Evolutionary conservation across 2,329 filamentous ascomycete genomes (phyloP), one percentile per base, ranked within the genome.

Genomic region (Chaetomium strumarium): DNA sequence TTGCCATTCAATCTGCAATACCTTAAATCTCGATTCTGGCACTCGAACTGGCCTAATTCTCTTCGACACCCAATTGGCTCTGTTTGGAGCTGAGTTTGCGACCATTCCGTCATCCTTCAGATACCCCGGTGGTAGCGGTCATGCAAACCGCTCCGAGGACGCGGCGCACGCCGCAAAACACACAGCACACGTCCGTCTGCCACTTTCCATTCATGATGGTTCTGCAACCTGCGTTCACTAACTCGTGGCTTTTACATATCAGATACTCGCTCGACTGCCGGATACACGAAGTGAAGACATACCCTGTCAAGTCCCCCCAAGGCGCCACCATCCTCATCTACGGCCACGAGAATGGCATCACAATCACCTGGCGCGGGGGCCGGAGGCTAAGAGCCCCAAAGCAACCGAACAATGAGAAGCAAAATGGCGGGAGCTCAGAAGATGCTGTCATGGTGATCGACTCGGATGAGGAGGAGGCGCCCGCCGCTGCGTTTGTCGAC

Each of bases 301-400:
- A 85, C 61, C 83, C 83, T 1, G 71, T 83, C 16, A 73, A 75
- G 53, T 83, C 82, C 1, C 75, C 80, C 1, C 83, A 86, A 62
- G 82, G 82, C 34, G 82, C 83, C 7, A 80, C 76, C 2, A 76
- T 85, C 62, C 64, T 85, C 24, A 67, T 86, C 41, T 84, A 84
- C 60, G 81, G 79, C 42, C 81, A 85, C 60, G 80, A 84, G 54
- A 81, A 78, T 64, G 83, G 83, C 41, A 67, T 84, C 39, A 81
- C 76, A 3, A 62, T 85, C 36, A 66, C 81, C 20, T 86, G 83
- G 83, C 76, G 80, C 39, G 83, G 83, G 42, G 82, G 82, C 11
- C 75, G 74, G 46, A 72, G 74, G n/a, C 78, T 85, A 60, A 84
- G 81, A 63, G 56, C 70, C 1, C 57, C 66, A 1, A 66, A 70